Base-by-base conservation (phyloP, 2,329 filamentous ascomycete genomes). In the Fusarium tupiense region DNA sequence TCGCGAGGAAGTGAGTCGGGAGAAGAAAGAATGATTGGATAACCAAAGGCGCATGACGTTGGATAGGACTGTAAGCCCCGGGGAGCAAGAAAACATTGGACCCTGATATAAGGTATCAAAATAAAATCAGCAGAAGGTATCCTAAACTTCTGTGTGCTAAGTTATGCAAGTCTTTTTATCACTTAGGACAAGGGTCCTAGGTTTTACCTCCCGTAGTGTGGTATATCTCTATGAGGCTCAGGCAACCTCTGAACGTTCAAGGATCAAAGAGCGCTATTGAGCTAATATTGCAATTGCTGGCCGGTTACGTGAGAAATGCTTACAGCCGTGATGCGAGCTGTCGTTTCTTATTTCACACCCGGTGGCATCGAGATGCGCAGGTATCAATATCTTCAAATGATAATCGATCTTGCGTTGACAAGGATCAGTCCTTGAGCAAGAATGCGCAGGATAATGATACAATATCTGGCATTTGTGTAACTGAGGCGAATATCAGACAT, bases 401-500 rank as follows among this genome's bases (percentile, higher is more conserved):
- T 29, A 20, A 9, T 24, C 14, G 43, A 24, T 43, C 31, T 40
- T 35, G 9, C 13, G 11, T 35, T 61, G 41, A 43, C 47, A 31
- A 59, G 67, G 71, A 54, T 68, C 20, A 41, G 20, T 44, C 8
- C 17, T 63, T 73, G 73, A 75, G 73, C 73, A 75, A 65, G 73
- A 73, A 73, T 75, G 73, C 70, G 73, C 62, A 66, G 44, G 59
- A 75, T 75, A 54, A 53, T 58, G 46, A 61, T 64, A 64, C n/a
- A 69, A 52, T 38, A 31, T 61, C 26, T 54, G n/a, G 40, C 38
- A 52, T 73, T 73, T 66, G 64, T 74, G 61, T 62, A 53, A 70
- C 69, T 37, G 38, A 46, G 60, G 50, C 26, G 58, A 38, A 49
- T 37, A 52, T 56, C 37, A 61, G 68, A 70, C 52, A 60, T 40